Evolutionary conservation across 192 early-diverging fungal genomes (phyloP), one percentile per base, ranked within the genome.

Genomic region (Podila clonocystis): DNA sequence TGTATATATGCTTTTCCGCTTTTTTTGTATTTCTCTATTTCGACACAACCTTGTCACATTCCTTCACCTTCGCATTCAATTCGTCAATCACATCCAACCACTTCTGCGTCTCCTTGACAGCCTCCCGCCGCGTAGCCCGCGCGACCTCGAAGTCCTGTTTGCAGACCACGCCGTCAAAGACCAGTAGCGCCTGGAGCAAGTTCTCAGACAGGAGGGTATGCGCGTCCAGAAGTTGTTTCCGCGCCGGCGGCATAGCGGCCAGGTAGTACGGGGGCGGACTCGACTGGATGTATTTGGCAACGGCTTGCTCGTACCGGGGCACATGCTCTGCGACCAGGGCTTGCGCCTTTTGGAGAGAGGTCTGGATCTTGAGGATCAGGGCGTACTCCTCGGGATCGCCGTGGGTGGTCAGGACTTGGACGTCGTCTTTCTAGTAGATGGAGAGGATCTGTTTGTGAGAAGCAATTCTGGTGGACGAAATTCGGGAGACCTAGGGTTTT

Each of bases 21-120:
- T 3, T 31, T 31, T 61, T 24, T 61, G 17, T n/a, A 20, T 28
- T 36, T 33, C 58, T 65, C 62, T 26, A 24, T 38, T 11, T 30
- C 13, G 19, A 38, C 19, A 41, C 58, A 20, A 58, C 45, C 19
- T 19, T 48, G 41, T 88, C 89, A 28, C 84, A 84, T 33, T 83
- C 82, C 58, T 87, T 87, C 17, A 91, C 91, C 26, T 69, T 66
- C 19, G 87, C 89, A 68, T 88, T 92, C 63, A 90, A 72, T 41
- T 83, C 84, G 86, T 97, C 95, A 74, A 94, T 84, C 66, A 85
- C 73, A 75, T 96, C 93, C 83, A 96, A 83, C 80, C 89, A 87
- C 62, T 78, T 83, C 78, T 96, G 94, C 30, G 92, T 85, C 49
- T 87, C 70, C 69, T 87, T 85, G 41, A 97, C 95, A 4, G 89